Conservation (phyloP, 176 grass and related monocot genomes). For the Microstegium vimineum region DNA sequence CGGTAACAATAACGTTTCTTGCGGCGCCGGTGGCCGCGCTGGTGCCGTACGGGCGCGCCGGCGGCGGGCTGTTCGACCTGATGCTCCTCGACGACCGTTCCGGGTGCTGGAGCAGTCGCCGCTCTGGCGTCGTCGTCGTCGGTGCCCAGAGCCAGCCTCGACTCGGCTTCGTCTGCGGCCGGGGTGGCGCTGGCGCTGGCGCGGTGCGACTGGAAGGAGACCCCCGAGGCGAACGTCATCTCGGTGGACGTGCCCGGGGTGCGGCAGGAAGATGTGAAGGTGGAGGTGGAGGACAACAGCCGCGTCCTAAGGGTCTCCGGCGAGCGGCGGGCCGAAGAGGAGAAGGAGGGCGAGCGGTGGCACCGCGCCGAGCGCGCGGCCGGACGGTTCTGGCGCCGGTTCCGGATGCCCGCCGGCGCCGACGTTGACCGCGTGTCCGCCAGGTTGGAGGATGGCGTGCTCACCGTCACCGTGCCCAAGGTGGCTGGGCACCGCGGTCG, state of each 20-base stretch:
- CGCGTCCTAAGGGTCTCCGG: constrained; percentile 50
- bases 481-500: constrained; percentile 4
- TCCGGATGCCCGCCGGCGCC: constrained; percentile 29
- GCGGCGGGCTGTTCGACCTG: constrained; percentile 30
- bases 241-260: constrained; percentile 49
- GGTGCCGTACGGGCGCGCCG: constrained; percentile 32
- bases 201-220: constrained; percentile 68
- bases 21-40: background rate
- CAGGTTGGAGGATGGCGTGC: constrained; percentile 27
- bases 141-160: background rate
- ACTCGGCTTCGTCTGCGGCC: background rate
- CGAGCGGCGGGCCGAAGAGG: constrained; percentile 36
- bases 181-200: constrained; percentile 33
- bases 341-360: constrained; percentile 39
- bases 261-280: constrained; percentile 40
- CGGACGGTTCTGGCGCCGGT: constrained; percentile 46
- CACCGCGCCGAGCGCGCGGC: constrained; percentile 47
- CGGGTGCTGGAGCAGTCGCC: constrained; percentile 47
- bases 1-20: background rate
- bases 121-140: background rate
- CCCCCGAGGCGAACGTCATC: constrained; percentile 43
- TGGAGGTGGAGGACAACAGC: constrained; percentile 51
- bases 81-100: constrained; percentile 41
- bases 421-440: constrained; percentile 20
- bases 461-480: constrained; percentile 43